Conservation (phyloP, 75 land plant species). For the Selaginella tamariscina region DNA sequence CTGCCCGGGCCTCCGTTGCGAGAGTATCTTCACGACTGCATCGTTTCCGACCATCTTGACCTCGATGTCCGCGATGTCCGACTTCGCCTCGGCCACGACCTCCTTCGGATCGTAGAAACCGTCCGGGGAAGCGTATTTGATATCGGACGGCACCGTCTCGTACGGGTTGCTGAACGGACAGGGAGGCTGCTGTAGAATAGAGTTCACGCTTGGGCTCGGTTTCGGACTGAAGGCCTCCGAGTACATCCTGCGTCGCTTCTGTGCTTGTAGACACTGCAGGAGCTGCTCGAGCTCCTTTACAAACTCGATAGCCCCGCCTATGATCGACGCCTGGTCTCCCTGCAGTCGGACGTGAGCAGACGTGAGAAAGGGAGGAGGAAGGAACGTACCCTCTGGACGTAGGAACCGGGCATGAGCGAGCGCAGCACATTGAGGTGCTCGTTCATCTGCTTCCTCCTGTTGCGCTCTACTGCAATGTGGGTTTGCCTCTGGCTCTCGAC, state of each 20-base stretch:
- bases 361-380: background rate
- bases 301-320: conserved; percentile 95
- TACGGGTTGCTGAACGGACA: background rate
- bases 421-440: conserved; percentile 8
- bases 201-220: background rate
- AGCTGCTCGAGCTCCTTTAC: conserved; percentile 85
- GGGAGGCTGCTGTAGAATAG: background rate
- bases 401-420: conserved; percentile 10
- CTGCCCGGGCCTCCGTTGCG: conserved; percentile 5
- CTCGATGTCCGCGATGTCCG: conserved; percentile 7
- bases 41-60: conserved; percentile 6
- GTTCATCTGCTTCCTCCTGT: conserved; percentile 11
- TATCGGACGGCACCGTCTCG: background rate
- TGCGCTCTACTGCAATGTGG: conserved; percentile 9
- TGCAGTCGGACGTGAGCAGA: conserved; percentile 15
- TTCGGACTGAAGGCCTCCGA: conserved; percentile 17
- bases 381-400: conserved; percentile 9
- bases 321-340: conserved; percentile 96
- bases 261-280: conserved; percentile 78
- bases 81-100: conserved; percentile 1
- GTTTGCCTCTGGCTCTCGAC: conserved; percentile 15
- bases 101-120: background rate
- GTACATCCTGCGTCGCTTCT: conserved; percentile 51
- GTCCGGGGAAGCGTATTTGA: background rate
- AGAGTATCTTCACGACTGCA: conserved; percentile 1